Base-by-base conservation (phyloP, 257 asterid species). In the Handroanthus guayacan region DNA sequence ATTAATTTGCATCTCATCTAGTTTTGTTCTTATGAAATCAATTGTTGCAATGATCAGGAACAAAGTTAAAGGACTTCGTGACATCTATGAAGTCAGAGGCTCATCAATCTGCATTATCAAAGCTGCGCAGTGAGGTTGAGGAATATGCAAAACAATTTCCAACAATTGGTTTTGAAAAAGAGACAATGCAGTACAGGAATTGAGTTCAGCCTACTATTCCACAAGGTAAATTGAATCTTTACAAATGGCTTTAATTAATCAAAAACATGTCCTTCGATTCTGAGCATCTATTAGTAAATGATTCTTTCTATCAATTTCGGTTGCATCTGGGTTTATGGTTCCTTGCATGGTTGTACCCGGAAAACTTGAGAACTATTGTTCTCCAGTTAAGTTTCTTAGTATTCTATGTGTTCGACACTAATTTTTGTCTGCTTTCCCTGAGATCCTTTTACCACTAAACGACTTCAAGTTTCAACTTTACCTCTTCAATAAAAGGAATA, bases 31-130 rank as follows among this genome's bases (percentile, higher is more conserved):
- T 62, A 62, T 58, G 45, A 65, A 41, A 25, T 43, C 80, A 69
- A 78, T 43, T 44, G 45, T 58, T 82, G 31, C 78, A 54, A 78
- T 72, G 9, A 47, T 65, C 80, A 95, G 99, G 99, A 72, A 88
- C 91, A 68, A 92, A 92, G 78, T 73, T 95, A 80, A 95, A 95
- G 88, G 98, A 95, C 86, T 95, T 92, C 71, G 97, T 95, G 89
- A 85, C 86, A 54, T 72, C 94, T n/a, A 86, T 94, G 96, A 79
- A 81, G 14, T 85, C 92, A 18, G 94, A 86, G 38, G 51, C 81
- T 75, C 85, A 82, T 57, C 93, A 91, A 80, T 84, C 97, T 41
- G 87, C 92, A 47, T 57, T 92, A 71, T 82, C 89, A 47, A 82
- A 81, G 79, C 83, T 95, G 61, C 85, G 93, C 70, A 78, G 71